Conservation (phyloP, 139 green algal species). For the Asterochloris erici region DNA sequence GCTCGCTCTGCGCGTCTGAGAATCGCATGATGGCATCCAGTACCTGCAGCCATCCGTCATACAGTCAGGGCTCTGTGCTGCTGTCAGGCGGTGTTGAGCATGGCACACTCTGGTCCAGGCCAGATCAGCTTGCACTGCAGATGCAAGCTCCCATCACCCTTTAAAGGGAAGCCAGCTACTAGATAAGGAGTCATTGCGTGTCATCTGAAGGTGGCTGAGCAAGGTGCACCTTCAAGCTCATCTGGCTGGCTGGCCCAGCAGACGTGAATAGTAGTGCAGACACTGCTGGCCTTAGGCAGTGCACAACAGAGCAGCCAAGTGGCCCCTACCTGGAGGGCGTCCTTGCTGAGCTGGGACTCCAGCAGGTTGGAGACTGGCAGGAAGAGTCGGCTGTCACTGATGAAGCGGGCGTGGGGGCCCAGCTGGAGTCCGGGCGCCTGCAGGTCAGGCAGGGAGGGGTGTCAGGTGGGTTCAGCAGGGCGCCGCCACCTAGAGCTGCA, state of each 20-base stretch:
- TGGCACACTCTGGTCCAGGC: neutral
- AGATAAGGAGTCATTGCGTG: neutral
- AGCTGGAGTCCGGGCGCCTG: constrained; percentile 7
- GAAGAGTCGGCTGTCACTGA: constrained; percentile 11
- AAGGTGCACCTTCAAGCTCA: neutral
- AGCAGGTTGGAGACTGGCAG: constrained; percentile 6
- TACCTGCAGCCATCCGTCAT: neutral
- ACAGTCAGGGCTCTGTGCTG: neutral
- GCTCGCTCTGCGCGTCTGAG: neutral
- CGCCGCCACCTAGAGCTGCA: neutral
- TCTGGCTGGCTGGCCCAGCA: neutral
- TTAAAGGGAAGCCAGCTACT: neutral
- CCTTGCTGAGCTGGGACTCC: constrained; percentile 7
- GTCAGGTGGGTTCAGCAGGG: too few relatives aligned
- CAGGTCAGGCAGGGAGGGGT: neutral
- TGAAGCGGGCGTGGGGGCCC: neutral
- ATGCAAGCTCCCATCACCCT: neutral
- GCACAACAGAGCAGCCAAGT: too few relatives aligned
- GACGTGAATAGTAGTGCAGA: too few relatives aligned
- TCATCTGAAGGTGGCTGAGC: neutral
- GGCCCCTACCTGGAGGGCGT: neutral
- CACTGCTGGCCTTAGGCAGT: too few relatives aligned
- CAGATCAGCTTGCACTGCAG: neutral
- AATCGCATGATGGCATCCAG: constrained; percentile 23
- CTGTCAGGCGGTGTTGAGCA: neutral